Conservation (phyloP, 441 rosid species). For the Lagerstroemia fauriei region DNA sequence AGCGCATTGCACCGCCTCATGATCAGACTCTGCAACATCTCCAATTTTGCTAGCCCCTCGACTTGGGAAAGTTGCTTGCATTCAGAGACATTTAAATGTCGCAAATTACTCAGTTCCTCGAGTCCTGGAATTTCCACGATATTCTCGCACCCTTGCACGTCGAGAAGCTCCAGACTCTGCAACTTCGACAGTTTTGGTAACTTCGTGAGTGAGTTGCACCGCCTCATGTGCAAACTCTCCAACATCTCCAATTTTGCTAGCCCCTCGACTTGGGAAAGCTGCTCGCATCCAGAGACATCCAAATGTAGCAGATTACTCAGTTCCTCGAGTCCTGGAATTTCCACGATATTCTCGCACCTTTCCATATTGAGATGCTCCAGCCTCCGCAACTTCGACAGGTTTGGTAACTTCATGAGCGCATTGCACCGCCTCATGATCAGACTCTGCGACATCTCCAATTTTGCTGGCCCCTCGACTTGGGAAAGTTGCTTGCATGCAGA, state of each 20-base stretch:
- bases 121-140: neutral
- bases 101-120: neutral
- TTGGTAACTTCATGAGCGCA: neutral
- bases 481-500: neutral
- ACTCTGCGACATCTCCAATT: neutral
- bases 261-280: too few species aligned
- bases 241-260: too few species aligned
- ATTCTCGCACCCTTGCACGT: neutral
- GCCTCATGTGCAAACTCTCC: too few species aligned
- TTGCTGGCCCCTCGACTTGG: neutral
- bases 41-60: too few species aligned
- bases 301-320: neutral
- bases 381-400: neutral
- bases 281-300: neutral
- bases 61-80: too few species aligned
- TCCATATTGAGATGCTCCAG: neutral
- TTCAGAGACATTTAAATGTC: too few species aligned
- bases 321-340: neutral
- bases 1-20: too few species aligned
- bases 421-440: neutral
- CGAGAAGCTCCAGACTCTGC: neutral
- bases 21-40: neutral
- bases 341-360: neutral
- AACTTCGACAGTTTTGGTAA: neutral
- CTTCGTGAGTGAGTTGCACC: too few species aligned